Evolutionary conservation across 176 grass and related monocot species (phyloP), one percentile per base, ranked within the genome.

Genomic region (Miscanthus lutarioriparius): DNA sequence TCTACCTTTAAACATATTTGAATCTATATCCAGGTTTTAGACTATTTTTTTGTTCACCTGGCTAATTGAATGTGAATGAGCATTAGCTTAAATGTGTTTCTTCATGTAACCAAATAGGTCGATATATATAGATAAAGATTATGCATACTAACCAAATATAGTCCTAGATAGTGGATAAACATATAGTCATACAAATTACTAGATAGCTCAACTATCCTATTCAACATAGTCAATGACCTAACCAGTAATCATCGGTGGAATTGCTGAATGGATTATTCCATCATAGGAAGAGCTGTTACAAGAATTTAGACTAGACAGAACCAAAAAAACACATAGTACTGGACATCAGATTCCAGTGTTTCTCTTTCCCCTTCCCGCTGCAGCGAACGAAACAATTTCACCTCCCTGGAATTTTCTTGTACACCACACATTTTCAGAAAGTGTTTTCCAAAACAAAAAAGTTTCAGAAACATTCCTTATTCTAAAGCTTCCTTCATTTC

Each of bases 291-390:
- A 72, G 26, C 56, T 48, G 27, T 78, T 74, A 22, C 5, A 15
- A 76, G 79, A 86, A 72, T 80, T 30, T 69, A 76, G 45, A 70
- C 79, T 8, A 36, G 70, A 75, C 53, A 43, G 20, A 75, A 78
- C 37, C 73, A 86, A 54, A 62, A 83, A 20, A 75, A 72, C 64
- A 75, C 39, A 80, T 49, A 49, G 19, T 37, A 64, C 5, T 59
- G 64, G 13, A 64, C 58, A 61, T 5, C 2, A 86, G 78, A 78
- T 66, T 86, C 44, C 58, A 74, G 74, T 14, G 47, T 7, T 35
- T 45, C 26, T 41, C 32, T 33, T 73, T 49, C 40, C 41, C 36
- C 15, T 67, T 80, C 59, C 11, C 1, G 2, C 75, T 79, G 51
- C 35, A 49, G 27, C 35, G 64, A 77, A 80, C 62, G 39, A 75